Conservation (phyloP, 176 grass and related monocot species). For the sorghum (Sorghum bicolor) region Sorghum_bicolor_NCBIv3 NC_012870.2:68492001-68492500, state of each 20-base stretch:
- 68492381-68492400: neutral
- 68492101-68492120: neutral
- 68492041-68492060: constrained; percentile 24
- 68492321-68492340: neutral
- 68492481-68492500: neutral
- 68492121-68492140: neutral
- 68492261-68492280: too few species aligned
- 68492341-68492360: constrained; percentile 21
- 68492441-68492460: neutral
- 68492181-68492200: neutral
- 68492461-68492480: neutral
- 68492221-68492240: too few species aligned
- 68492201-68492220: neutral
- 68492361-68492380: neutral
- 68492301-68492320: neutral
- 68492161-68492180: neutral
- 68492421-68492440: neutral
- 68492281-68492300: neutral
- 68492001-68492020: constrained; percentile 34
- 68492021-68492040: constrained; percentile 29
- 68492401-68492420: neutral
- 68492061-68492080: constrained; percentile 5
- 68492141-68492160: constrained; percentile 7
- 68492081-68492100: neutral
- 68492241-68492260: too few species aligned